Base-by-base conservation (phyloP, 768 basidiomycete genomes). In the Coprinopsis marcescibilis region DNA sequence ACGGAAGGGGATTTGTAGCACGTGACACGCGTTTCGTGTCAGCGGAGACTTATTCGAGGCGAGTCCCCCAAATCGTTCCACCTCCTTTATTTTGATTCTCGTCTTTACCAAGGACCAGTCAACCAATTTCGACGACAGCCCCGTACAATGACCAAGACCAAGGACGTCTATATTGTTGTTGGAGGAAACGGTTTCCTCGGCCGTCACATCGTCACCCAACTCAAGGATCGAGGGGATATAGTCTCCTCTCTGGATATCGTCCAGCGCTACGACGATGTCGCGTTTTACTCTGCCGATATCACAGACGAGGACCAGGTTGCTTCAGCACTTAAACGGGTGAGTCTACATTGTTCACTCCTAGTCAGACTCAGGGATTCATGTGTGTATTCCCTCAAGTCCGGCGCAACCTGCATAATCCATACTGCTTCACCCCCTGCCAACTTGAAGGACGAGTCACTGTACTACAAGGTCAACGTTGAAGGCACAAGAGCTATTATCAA, bases 131-230 rank as follows among this genome's bases (percentile, higher is more conserved):
- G 29, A 7, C 17, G 29, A 33, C 40, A 34, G 43, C 42, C 49
- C 60, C 65, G n/a, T 60, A 45, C 64, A 23, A 52, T 55, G 33
- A 34, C 46, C 43, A 75, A 68, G 37, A 20, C 50, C 43, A 73
- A 66, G 54, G 89, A 95, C 53, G 71, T 80, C 2, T 97, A 89
- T 66, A 69, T 95, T 46, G 92, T 99, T 58, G 85, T 97, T 59
- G 95, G 95, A 19, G 94, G 94, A 47, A 90, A 89, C 57, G 91
- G 92, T 19, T 94, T 95, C 64, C 71, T 95, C 19, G 92, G 95
- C 36, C 73, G 90, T 49, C 87, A 92, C 59, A 89, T 99, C 55
- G 92, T 98, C 24, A 80, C 93, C 55, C 80, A 82, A 45, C 78
- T 98, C 44, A 62, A 87, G 24, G 82, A 78, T 17, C 77, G 94